phyloP scores from a whole-genome alignment of 2,329 filamentous ascomycete genomes.

The Rutstroemia sp. region DNA sequence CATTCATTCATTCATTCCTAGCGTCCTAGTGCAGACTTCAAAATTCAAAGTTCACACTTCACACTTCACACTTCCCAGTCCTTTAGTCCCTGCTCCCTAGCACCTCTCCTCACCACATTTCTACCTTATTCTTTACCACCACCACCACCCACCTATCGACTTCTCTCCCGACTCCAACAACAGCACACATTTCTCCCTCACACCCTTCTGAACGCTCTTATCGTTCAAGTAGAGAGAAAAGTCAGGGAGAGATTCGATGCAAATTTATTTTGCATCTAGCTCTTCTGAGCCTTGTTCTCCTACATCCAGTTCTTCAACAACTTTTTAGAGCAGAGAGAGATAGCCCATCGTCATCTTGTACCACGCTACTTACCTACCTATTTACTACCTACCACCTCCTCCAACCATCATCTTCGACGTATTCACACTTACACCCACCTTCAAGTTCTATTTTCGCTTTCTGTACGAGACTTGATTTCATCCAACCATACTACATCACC shows the following conservation, averaged over 20 bases:
- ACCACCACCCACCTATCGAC: background rate
- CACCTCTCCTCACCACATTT: background rate
- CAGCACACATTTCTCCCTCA: background rate
- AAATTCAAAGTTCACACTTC: too few species aligned
- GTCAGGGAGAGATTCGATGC: slow-evolving; percentile 7
- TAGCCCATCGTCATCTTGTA: background rate
- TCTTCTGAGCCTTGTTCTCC: slow-evolving; percentile 4
- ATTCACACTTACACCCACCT: background rate
- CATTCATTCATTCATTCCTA: too few species aligned
- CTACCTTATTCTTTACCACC: slow-evolving; percentile 1
- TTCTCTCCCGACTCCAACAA: background rate
- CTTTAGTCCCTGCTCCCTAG: too few species aligned
- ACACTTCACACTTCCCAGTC: too few species aligned
- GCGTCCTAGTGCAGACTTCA: too few species aligned
- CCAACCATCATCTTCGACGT: background rate
- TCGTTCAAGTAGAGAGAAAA: background rate
- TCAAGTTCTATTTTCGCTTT: too few species aligned
- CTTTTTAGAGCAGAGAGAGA: background rate
- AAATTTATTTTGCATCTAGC: slow-evolving; percentile 8
- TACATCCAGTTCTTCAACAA: background rate
- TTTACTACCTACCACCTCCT: background rate
- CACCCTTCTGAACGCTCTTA: background rate
- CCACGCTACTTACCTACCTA: background rate
- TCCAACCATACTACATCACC: background rate
- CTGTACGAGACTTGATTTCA: too few species aligned